Evolutionary conservation across 129 eudicot species (phyloP), one percentile per base, ranked within the genome.

Genomic region (Ambrosia artemisiifolia): DNA sequence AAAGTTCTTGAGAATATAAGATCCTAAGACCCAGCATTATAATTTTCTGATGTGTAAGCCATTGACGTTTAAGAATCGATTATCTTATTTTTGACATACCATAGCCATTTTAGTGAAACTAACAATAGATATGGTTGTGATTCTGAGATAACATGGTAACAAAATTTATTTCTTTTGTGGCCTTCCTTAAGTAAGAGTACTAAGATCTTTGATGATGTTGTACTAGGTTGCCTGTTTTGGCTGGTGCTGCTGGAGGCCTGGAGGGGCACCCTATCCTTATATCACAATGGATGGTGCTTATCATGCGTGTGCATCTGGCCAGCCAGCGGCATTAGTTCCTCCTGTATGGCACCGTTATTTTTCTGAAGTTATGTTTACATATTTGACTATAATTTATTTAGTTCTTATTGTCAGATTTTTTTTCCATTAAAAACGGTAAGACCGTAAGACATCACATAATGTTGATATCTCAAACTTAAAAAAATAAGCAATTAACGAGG

Each of bases 111-210:
- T 24, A 24, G 28, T 24, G 28, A 24, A 24, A 24, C 1, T 24
- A 24, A 24, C 28, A 24, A 24, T 24, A 24, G 0, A 0, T 24
- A 24, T 24, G 28, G 28, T 24, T 24, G 28, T 24, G 0, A 80
- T 78, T 95, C 99, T 72, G 97, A 95, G 85, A 95, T 95, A 97
- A 95, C 99, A 42, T 95, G 99, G 99, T 95, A 82, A 62, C 17
- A 44, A 30, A 71, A 28, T 46, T 71, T 40, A 1, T 0, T 33
- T 60, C 50, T 71, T 50, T 57, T 56, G 36, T 24, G 9, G 30
- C 19, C 67, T 54, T 50, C 9, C 62, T 43, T 50, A 20, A 55
- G 77, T 30, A 24, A 28, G 73, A 38, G 30, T 44, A 28, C 59
- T 40, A 46, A 71, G 34, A 38, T 57, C 2, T 19, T 78, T 42